phyloP scores from a whole-genome alignment of 495 filamentous ascomycete genomes.

The Mytilinidion resinicola region DNA sequence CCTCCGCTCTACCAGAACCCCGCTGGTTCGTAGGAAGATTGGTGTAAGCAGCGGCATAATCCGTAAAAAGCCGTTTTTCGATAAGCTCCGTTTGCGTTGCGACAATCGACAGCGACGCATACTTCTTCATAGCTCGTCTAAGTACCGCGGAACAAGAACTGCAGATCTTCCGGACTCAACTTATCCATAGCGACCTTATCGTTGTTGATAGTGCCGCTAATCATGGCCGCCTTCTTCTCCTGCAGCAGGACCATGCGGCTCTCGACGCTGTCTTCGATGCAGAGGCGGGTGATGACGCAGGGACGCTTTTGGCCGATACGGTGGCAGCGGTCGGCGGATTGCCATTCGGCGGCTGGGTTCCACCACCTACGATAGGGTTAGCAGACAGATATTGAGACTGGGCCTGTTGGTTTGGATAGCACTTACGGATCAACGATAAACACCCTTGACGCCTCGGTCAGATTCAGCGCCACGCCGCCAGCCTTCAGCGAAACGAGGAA shows the following conservation, averaged over 20 bases:
- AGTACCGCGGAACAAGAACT: slow-evolving; percentile 81
- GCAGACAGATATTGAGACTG: neutral
- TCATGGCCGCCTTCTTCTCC: slow-evolving; percentile 96
- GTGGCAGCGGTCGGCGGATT: slow-evolving; percentile 92
- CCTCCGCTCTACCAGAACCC: no score
- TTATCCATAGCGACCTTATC: slow-evolving; percentile 84
- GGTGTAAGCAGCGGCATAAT: no score
- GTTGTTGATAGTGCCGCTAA: slow-evolving; percentile 89
- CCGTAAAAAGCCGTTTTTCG: no score
- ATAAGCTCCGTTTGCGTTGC: no score
- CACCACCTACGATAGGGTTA: slow-evolving; percentile 61
- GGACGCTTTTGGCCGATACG: slow-evolving; percentile 91
- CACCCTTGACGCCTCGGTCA: slow-evolving; percentile 88
- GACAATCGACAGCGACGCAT: no score
- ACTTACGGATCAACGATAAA: slow-evolving; percentile 93
- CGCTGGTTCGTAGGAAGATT: no score
- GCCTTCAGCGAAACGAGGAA: slow-evolving; percentile 94
- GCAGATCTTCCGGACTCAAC: slow-evolving; percentile 81
- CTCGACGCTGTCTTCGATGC: slow-evolving; percentile 94
- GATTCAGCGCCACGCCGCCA: slow-evolving; percentile 88
- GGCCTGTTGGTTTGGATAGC: neutral
- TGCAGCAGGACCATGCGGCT: slow-evolving; percentile 88
- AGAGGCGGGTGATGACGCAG: slow-evolving; percentile 87
- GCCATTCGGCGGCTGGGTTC: slow-evolving; percentile 98
- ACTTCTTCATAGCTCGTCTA: slow-evolving; percentile 17